Evolutionary conservation across 192 early-diverging fungal genomes (phyloP), one percentile per base, ranked within the genome.

Genomic region (Podila verticillata): DNA sequence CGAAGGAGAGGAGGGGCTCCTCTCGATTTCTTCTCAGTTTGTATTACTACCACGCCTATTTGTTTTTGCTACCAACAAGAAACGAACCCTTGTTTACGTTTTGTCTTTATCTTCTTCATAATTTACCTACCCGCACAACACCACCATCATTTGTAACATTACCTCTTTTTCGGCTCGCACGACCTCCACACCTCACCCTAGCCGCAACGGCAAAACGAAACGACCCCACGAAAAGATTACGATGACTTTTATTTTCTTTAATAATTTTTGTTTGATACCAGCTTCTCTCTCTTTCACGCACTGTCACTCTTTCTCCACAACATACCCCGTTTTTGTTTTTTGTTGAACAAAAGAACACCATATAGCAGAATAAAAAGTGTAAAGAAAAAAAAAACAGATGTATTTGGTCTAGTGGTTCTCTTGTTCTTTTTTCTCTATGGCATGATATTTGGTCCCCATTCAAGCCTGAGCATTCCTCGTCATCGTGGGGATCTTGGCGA

Each of bases 401-500:
- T 54, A 54, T 20, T 51, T 54, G 19, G 22, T 54, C 49, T 22
- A 54, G 22, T 54, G 49, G n/a, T n/a, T n/a, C n/a, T n/a, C n/a
- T n/a, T n/a, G 19, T 3, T n/a, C 5, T n/a, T 51, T 5, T 2
- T 51, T 51, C 20, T 54, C n/a, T 22, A 54, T 54, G 49, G 13
- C 22, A 51, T 51, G 49, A 22, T 54, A 20, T 8, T 32, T 8
- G 15, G 15, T 24, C 10, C 5, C 13, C 15, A 2, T 9, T 32
- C 24, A 59, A 24, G 57, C 75, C 32, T 72, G 60, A 54, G 70
- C 69, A n/a, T 99, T 98, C 48, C 97, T 87, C 2, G 96, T 97
- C 57, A 95, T 94, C 34, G 90, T 89, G 29, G 97, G 97, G 32
- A 99, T 87, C 51, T 85, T 88, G 54, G 96, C 94, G n/a, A 89